Conservation (phyloP, 169 alveolate species). For the Besnoitia besnoiti region DNA sequence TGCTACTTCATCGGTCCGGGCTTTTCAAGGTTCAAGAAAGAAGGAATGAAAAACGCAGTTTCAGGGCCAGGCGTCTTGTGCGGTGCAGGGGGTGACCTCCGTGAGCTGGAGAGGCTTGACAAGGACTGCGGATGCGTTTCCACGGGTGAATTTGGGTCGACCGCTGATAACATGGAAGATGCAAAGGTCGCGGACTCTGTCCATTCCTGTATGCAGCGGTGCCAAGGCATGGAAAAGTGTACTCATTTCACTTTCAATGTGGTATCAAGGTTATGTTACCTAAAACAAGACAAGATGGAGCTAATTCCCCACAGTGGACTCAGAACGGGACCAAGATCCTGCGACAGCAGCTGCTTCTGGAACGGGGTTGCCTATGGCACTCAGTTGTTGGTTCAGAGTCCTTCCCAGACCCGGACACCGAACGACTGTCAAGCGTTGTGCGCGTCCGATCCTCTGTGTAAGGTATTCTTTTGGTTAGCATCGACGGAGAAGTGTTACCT, state of each 20-base stretch:
- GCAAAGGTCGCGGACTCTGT: background rate
- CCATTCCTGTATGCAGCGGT: background rate
- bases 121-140: background rate
- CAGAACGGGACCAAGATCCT: background rate
- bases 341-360: background rate
- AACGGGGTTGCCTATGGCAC: background rate
- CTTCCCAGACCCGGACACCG: background rate
- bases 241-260: constrained; percentile 1
- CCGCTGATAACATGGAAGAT: background rate
- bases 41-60: no score
- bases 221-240: background rate
- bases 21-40: no score
- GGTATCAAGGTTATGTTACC: background rate
- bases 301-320: background rate
- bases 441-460: background rate
- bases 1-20: no score
- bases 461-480: background rate
- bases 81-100: no score
- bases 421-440: background rate
- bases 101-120: background rate
- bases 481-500: background rate
- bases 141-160: background rate
- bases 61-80: no score
- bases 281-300: background rate
- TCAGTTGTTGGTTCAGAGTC: background rate